Evolutionary conservation across 2,329 filamentous ascomycete species (phyloP).

Genomic region (Ascochyta pisi): DNA sequence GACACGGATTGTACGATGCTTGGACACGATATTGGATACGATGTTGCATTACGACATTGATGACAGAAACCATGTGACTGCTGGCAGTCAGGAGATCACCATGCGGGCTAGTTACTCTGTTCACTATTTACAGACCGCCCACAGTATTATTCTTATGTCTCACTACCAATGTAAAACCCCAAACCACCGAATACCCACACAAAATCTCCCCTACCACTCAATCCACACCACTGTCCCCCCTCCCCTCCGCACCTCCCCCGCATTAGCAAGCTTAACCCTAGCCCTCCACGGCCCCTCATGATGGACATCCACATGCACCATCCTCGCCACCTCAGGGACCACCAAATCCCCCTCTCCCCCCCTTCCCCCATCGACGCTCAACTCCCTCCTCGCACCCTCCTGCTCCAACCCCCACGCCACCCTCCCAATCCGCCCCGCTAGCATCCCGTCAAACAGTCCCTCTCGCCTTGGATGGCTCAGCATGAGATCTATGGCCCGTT

Average conservation of each 20-base stretch:
- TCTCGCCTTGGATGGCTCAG: constrained; percentile 48
- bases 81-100: constrained; percentile 16
- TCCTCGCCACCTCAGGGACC: constrained; percentile 30
- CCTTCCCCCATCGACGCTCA: constrained; percentile 11
- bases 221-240: constrained; percentile 19
- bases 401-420: constrained; percentile 39
- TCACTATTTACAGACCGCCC: constrained; percentile 9
- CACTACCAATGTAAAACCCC: constrained; percentile 11
- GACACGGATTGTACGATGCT: neutral
- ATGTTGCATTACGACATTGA: constrained; percentile 18
- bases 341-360: constrained; percentile 22
- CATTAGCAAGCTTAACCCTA: constrained; percentile 30
- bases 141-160: constrained; percentile 14
- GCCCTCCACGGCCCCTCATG: constrained; percentile 24
- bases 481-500: constrained; percentile 35
- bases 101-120: constrained; percentile 8
- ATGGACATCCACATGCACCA: constrained; percentile 31
- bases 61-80: constrained; percentile 9
- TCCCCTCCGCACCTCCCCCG: constrained; percentile 23
- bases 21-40: constrained; percentile 6
- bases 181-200: neutral
- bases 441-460: constrained; percentile 64
- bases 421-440: constrained; percentile 59
- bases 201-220: neutral
- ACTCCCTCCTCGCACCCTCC: constrained; percentile 23